Conservation (phyloP, 78 protist genomes). For the Dictyostelium capitatum region DNA sequence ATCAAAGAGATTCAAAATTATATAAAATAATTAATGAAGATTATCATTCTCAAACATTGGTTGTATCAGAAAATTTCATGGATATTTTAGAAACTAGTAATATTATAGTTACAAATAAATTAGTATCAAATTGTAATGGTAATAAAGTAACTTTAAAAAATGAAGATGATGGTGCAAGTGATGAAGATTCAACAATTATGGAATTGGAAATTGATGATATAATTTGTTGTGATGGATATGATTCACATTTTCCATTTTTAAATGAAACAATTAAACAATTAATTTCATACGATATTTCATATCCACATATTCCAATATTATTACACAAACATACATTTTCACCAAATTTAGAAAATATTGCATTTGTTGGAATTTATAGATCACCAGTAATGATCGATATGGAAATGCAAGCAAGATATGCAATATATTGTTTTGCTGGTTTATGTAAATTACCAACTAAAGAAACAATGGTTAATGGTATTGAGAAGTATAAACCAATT, state of each 20-base stretch:
- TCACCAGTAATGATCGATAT: not conserved
- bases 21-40: not conserved
- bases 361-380: not conserved
- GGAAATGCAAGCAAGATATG: not conserved
- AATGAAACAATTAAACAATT: not conserved
- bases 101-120: not conserved
- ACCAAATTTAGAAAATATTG: not conserved
- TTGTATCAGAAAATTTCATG: not conserved
- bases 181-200: not conserved
- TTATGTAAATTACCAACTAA: not conserved
- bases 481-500: not conserved
- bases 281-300: not conserved
- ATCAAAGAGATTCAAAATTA: not conserved
- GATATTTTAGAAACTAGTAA: not conserved
- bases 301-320: not conserved
- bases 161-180: not conserved
- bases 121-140: not conserved
- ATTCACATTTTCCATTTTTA: not conserved
- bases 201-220: slow-evolving; percentile 5
- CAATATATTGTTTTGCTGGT: not conserved
- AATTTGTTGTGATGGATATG: not conserved
- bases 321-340: slow-evolving; percentile 10
- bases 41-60: not conserved
- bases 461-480: not conserved
- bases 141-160: not conserved